Evolutionary conservation across 2,329 filamentous ascomycete genomes (phyloP).

Genomic region (Botryotinia convoluta): DNA sequence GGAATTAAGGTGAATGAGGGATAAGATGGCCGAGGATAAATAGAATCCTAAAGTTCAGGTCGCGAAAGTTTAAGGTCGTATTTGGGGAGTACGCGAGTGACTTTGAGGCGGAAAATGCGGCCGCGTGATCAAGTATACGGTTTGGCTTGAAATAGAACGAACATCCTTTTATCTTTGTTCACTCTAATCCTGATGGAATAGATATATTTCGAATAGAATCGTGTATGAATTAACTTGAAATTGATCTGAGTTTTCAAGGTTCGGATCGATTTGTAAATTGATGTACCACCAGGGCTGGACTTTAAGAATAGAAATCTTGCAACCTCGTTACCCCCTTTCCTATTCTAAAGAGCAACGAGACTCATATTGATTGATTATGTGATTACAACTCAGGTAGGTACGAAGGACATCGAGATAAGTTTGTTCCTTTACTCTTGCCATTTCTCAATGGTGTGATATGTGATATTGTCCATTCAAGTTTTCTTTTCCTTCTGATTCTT

Average conservation of each 20-base stretch:
- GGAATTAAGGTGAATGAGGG: neutral
- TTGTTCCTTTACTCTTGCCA: neutral
- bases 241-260: neutral
- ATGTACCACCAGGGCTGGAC: neutral
- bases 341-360: neutral
- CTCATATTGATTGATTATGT: neutral
- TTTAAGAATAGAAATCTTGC: neutral
- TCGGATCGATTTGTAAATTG: neutral
- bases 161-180: neutral
- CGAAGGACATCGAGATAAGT: neutral
- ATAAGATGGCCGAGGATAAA: neutral
- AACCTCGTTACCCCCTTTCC: neutral
- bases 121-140: neutral
- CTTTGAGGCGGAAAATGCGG: neutral
- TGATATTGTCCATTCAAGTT: neutral
- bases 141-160: neutral
- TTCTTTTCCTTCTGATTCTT: neutral
- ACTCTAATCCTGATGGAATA: neutral
- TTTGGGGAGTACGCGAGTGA: neutral
- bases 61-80: conserved; percentile 1
- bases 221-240: neutral
- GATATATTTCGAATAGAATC: neutral
- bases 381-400: neutral
- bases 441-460: neutral
- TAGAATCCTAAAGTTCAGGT: neutral